phyloP scores from a whole-genome alignment of 495 filamentous ascomycete genomes.

The Penicillium canariense region DNA sequence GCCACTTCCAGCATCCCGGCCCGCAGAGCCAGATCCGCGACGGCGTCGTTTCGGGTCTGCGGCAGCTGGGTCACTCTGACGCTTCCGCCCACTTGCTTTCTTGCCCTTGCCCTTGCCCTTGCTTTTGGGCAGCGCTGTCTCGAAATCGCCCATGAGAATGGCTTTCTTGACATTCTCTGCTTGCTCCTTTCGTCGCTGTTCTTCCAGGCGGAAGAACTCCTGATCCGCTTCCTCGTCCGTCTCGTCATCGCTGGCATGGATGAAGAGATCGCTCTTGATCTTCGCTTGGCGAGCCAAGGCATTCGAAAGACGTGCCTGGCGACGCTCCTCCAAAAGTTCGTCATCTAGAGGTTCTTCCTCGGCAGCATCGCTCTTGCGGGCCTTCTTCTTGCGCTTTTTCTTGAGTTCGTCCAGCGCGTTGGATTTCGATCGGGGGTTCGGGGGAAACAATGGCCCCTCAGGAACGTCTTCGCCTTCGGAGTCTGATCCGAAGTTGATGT shows the following conservation, averaged over 20 bases:
- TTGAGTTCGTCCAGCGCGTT: slow-evolving; percentile 50
- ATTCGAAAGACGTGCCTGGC: slow-evolving; percentile 51
- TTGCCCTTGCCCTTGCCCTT: slow-evolving; percentile 17
- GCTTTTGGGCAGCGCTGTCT: slow-evolving; percentile 32
- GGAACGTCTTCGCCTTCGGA: slow-evolving; percentile 57
- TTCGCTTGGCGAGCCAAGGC: slow-evolving; percentile 64
- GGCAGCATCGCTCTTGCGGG: slow-evolving; percentile 25
- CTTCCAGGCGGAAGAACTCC: slow-evolving; percentile 72
- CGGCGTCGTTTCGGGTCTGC: slow-evolving; percentile 36
- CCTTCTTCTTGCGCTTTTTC: slow-evolving; percentile 51
- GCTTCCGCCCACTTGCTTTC: slow-evolving; percentile 29
- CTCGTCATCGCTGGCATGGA: slow-evolving; percentile 78
- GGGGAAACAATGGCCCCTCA: slow-evolving; percentile 69
- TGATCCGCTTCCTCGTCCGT: slow-evolving; percentile 63
- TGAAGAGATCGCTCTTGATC: slow-evolving; percentile 81
- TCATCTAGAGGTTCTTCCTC: slow-evolving; percentile 48
- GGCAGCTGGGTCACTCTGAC: slow-evolving; percentile 27
- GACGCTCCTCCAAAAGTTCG: slow-evolving; percentile 49
- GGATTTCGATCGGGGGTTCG: slow-evolving; percentile 45
- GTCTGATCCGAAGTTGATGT: slow-evolving; percentile 61
- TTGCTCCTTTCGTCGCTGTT: slow-evolving; percentile 52
- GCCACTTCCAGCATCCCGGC: slow-evolving; percentile 24
- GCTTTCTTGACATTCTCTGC: slow-evolving; percentile 47
- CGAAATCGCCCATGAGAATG: slow-evolving; percentile 52
- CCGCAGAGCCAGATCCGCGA: slow-evolving; percentile 23